Base-by-base conservation (phyloP, 2,329 filamentous ascomycete species). In the Calonectria honghensis region DNA sequence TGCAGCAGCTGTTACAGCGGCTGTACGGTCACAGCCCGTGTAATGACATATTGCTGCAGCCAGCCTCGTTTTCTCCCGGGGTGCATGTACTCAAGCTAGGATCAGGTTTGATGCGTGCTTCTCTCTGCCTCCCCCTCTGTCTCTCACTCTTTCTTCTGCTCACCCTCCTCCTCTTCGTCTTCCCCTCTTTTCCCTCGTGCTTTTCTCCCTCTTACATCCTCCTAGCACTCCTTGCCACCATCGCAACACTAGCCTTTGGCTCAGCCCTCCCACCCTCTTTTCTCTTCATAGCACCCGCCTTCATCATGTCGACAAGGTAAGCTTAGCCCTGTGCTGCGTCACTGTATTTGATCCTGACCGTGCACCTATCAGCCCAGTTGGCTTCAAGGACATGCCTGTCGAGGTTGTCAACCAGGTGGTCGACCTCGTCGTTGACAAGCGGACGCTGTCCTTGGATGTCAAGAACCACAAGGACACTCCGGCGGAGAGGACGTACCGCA, bases 1-100 rank as follows among this genome's bases (percentile, higher is more conserved):
- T 48, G 45, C 45, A 48, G 45, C 45, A 48, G 45, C 45, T 48
- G 45, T 48, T 48, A 48, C 45, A 48, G n/a, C 45, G n/a, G 45
- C 20, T 48, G 45, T 48, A 11, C 45, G 45, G 20, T 48, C 45
- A 48, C 45, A n/a, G 6, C 45, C 20, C 13, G n/a, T 48, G 45
- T 48, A 48, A 24, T 48, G 45, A 48, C 45, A 24, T 48, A 48
- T 48, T 48, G 45, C 45, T 48, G 45, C 45, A 48, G 45, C n/a
- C 45, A 48, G 45, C 45, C 45, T 48, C 11, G 45, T n/a, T 24
- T 24, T n/a, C 20, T 48, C 45, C 45, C 45, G 45, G 45, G 45
- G 45, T 48, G n/a, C 20, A 48, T n/a, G 20, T 24, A n/a, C 45
- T 48, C 45, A n/a, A 48, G 45, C 45, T 48, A 24, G 45, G 45